Conservation (phyloP, 1,284 basidiomycete genomes). For the Cryptococcus jaspeensis region DNA sequence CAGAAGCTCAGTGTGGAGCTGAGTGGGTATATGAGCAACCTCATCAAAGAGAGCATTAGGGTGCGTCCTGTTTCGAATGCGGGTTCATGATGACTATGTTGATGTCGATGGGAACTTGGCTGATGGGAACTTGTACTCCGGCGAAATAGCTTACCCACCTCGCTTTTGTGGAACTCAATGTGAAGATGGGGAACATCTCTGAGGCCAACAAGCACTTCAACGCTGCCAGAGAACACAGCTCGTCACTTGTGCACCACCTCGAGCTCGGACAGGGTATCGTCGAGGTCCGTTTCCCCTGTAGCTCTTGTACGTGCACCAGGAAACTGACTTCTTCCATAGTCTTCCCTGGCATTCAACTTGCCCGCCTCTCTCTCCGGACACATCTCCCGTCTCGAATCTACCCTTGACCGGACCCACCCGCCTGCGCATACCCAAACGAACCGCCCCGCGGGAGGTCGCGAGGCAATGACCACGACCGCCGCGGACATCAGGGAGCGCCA, state of each 20-base stretch:
- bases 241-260: slow-evolving; percentile 38
- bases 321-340: slow-evolving; percentile 16
- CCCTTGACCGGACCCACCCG: slow-evolving; percentile 40
- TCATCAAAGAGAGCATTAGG: slow-evolving; percentile 48
- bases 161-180: slow-evolving; percentile 36
- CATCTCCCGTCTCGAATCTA: slow-evolving; percentile 39
- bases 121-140: too few species aligned
- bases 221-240: slow-evolving; percentile 36
- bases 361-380: slow-evolving; percentile 32
- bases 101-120: background rate
- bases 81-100: background rate
- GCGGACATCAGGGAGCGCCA: slow-evolving; percentile 33
- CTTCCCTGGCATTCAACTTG: slow-evolving; percentile 36
- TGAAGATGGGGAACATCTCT: slow-evolving; percentile 31
- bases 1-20: slow-evolving; percentile 41
- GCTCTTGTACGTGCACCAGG: background rate
- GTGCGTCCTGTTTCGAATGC: slow-evolving; percentile 23
- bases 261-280: slow-evolving; percentile 40
- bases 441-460: background rate
- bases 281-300: slow-evolving; percentile 22
- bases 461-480: slow-evolving; percentile 32
- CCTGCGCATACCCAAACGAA: slow-evolving; percentile 1
- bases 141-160: slow-evolving; percentile 41
- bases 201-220: slow-evolving; percentile 33
- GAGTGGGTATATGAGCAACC: slow-evolving; percentile 45